These are phyloP conservation scores for Cephalotrichum gorgonifer DNA, from an alignment of 2,329 filamentous ascomycete genomes.

Conservation along the genomic window DNA sequence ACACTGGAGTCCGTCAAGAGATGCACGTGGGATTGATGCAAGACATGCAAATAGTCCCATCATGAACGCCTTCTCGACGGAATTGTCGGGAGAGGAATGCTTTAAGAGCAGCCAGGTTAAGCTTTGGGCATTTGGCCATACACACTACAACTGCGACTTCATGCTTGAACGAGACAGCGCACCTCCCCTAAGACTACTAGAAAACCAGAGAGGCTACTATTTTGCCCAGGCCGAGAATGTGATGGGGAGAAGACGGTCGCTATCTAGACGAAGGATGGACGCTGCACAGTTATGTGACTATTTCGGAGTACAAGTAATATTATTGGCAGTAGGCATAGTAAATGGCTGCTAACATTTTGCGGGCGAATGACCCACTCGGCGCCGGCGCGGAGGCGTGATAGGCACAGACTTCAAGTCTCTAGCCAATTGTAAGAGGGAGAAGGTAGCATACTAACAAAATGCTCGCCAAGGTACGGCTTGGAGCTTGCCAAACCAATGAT, in stretches of 20 bases:
- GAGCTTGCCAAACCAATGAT: neutral
- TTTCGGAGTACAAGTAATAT: too few species aligned
- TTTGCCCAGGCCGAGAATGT: conserved; percentile 24
- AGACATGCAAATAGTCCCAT: conserved; percentile 19
- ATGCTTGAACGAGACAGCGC: conserved; percentile 13
- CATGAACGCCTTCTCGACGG: conserved; percentile 25
- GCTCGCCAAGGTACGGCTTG: neutral
- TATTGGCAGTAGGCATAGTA: too few species aligned
- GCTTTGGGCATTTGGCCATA: conserved; percentile 38
- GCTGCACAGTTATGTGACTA: too few species aligned
- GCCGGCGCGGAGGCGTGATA: too few species aligned
- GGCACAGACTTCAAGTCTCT: neutral
- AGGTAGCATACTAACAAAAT: neutral
- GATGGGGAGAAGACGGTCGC: conserved; percentile 16
- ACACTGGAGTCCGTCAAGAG: conserved; percentile 29
- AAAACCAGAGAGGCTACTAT: conserved; percentile 18
- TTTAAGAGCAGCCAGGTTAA: conserved; percentile 24
- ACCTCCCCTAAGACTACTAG: conserved; percentile 8
- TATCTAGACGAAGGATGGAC: neutral
- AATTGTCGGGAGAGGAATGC: conserved; percentile 24
- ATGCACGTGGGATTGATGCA: conserved; percentile 22
- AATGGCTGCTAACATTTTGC: too few species aligned
- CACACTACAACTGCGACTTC: conserved; percentile 33
- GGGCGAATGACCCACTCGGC: too few species aligned
- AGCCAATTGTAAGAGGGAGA: neutral